phyloP scores from a whole-genome alignment of 768 basidiomycete species.

The Leccinum boreale region DNA sequence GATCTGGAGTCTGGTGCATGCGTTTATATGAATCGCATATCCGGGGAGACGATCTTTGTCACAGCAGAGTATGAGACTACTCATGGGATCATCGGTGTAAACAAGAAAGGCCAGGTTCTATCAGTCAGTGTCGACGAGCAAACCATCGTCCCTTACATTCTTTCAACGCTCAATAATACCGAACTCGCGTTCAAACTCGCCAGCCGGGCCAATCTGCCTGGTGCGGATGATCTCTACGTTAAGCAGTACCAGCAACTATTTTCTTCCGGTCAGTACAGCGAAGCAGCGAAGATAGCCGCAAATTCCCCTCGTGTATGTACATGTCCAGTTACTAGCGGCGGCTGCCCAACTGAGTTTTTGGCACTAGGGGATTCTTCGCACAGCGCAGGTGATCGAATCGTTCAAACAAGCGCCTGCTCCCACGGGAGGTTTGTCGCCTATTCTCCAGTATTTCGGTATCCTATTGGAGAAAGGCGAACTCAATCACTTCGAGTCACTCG shows the following conservation, averaged over 20 bases:
- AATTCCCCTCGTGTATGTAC: slow-evolving; percentile 83
- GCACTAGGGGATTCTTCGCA: slow-evolving; percentile 85
- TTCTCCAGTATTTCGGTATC: slow-evolving; percentile 97
- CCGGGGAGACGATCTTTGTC: slow-evolving; percentile 98
- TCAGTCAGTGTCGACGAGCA: slow-evolving; percentile 97
- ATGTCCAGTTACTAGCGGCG: neutral
- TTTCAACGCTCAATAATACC: slow-evolving; percentile 91
- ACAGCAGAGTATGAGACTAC: slow-evolving; percentile 94
- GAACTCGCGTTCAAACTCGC: slow-evolving; percentile 98
- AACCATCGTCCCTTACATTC: slow-evolving; percentile 92
- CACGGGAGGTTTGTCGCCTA: slow-evolving; percentile 88
- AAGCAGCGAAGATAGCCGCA: slow-evolving; percentile 97
- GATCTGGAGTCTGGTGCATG: slow-evolving; percentile 96
- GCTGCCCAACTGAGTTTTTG: slow-evolving; percentile 3
- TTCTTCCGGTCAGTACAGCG: slow-evolving; percentile 80
- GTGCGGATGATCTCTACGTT: slow-evolving; percentile 94
- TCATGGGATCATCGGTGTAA: slow-evolving; percentile 97
- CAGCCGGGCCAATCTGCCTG: slow-evolving; percentile 92
- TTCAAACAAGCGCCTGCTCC: slow-evolving; percentile 95
- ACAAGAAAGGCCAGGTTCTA: slow-evolving; percentile 98
- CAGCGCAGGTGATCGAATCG: slow-evolving; percentile 91
- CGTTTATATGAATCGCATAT: slow-evolving; percentile 99
- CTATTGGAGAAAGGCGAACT: slow-evolving; percentile 98
- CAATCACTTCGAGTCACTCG: slow-evolving; percentile 93
- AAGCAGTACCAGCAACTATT: slow-evolving; percentile 93